Conservation (phyloP, 208 protist genomes). For the Crithidia sp. region DNA sequence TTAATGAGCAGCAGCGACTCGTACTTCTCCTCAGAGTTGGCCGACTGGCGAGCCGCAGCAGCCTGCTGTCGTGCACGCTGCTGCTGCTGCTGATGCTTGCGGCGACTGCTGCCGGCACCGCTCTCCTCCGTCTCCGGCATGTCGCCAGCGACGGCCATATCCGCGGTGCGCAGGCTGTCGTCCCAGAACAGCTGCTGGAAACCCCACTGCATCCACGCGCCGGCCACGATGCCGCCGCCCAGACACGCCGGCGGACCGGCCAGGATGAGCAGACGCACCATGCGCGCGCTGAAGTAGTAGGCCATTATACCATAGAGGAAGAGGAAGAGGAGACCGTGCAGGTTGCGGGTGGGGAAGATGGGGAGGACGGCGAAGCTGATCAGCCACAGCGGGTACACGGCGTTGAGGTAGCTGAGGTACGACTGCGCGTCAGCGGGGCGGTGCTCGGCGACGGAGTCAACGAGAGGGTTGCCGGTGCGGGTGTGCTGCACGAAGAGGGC, state of each 20-base stretch:
- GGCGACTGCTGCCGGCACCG: too few relatives aligned
- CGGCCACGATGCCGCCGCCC: too few relatives aligned
- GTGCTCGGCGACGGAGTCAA: constrained; percentile 87
- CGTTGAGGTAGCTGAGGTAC: constrained; percentile 14
- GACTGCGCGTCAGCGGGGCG: constrained; percentile 24
- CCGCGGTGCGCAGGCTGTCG: neutral
- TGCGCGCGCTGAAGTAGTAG: constrained; percentile 65
- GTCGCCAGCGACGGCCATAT: too few relatives aligned
- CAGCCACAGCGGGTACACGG: constrained; percentile 2
- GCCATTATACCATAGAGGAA: constrained; percentile 39
- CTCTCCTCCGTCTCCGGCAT: neutral
- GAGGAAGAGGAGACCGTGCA: constrained; percentile 37
- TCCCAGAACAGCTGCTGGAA: constrained; percentile 21
- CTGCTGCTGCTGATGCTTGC: too few relatives aligned
- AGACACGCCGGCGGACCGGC: constrained; percentile 30
- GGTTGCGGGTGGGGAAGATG: neutral
- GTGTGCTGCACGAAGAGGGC: constrained; percentile 78
- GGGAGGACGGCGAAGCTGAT: neutral
- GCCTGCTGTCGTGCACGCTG: too few relatives aligned
- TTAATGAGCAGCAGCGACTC: too few relatives aligned
- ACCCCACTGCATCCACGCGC: neutral
- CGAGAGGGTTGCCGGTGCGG: constrained; percentile 78
- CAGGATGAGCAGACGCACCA: constrained; percentile 73
- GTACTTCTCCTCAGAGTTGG: too few relatives aligned
- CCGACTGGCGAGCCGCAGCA: too few relatives aligned